Percentiles rank a stretch among this genome's conserved stretches.
phyloP scores from a whole-genome alignment of 108 stramenopile genomes.

The Stephanodiscus triporus region DNA sequence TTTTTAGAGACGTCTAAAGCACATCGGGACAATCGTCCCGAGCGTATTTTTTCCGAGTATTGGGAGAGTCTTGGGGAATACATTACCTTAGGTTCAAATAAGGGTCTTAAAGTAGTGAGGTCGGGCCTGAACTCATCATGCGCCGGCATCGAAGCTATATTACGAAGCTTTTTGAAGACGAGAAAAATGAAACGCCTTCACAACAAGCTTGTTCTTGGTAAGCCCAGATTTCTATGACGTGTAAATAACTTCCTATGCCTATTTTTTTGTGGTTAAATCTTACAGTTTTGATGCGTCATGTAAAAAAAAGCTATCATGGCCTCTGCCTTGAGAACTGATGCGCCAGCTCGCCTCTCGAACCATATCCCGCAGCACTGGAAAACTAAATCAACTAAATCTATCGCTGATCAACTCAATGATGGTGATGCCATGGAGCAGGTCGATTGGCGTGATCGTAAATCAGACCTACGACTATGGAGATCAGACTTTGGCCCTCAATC shows the following conservation, averaged over 20 bases:
- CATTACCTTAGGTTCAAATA: conserved; percentile 15
- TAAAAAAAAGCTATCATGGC: conserved; percentile 47
- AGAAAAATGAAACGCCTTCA: conserved; percentile 68
- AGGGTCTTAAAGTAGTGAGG: conserved; percentile 18
- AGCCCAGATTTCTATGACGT: conserved; percentile 10
- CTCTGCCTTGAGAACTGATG: conserved; percentile 20
- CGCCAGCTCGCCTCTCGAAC: conserved; percentile 1
- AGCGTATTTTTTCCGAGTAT: conserved; percentile 70
- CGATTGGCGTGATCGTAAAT: neutral
- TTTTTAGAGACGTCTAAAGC: conserved; percentile 41
- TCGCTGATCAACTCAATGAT: neutral
- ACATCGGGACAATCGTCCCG: conserved; percentile 51
- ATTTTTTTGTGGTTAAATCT: neutral
- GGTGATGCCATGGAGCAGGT: neutral
- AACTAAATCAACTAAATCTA: conserved; percentile 5
- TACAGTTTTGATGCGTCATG: neutral
- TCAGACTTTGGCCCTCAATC: conserved; percentile 25
- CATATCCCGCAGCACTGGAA: conserved; percentile 31
- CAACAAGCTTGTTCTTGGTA: conserved; percentile 77
- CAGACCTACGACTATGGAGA: conserved; percentile 20
- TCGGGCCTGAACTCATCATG: conserved; percentile 16
- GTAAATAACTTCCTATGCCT: neutral
- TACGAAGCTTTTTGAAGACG: conserved; percentile 64
- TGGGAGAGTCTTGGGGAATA: conserved; percentile 62
- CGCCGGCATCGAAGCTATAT: conserved; percentile 40